Conservation (phyloP, 2,329 filamentous ascomycete species). For the Samsoniella hepiali region DNA sequence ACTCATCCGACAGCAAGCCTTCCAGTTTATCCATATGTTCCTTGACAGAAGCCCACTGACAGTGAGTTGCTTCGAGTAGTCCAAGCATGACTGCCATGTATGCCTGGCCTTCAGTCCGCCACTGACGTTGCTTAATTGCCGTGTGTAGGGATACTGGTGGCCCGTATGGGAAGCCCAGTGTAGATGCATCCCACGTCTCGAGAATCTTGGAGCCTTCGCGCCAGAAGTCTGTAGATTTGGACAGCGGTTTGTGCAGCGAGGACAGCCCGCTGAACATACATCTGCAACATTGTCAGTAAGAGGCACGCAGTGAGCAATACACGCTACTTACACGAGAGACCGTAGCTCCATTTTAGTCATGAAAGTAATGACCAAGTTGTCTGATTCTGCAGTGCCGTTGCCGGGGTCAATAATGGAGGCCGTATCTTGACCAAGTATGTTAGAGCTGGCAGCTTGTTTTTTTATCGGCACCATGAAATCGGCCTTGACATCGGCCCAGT, state of each 20-base stretch:
- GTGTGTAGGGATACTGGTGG: constrained; percentile 52
- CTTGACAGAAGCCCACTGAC: constrained; percentile 65
- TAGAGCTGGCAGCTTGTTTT: constrained; percentile 44
- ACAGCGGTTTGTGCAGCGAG: constrained; percentile 37
- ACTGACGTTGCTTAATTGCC: constrained; percentile 57
- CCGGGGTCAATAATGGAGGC: constrained; percentile 51
- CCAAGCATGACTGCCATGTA: constrained; percentile 70
- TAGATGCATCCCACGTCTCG: constrained; percentile 42
- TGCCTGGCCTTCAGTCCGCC: constrained; percentile 63
- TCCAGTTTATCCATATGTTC: constrained; percentile 54
- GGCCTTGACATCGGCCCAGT: constrained; percentile 46
- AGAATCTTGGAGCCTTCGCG: constrained; percentile 43
- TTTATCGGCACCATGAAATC: constrained; percentile 56
- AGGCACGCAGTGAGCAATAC: not conserved
- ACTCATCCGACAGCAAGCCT: constrained; percentile 38
- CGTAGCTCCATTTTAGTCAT: constrained; percentile 59
- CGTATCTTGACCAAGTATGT: constrained; percentile 57
- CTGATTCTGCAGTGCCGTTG: constrained; percentile 41
- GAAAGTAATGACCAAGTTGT: constrained; percentile 58
- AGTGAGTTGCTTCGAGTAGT: constrained; percentile 66
- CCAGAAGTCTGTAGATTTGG: constrained; percentile 38
- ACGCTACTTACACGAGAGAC: constrained; percentile 38
- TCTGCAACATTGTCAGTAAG: not conserved
- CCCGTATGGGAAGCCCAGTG: constrained; percentile 36
- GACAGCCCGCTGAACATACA: constrained; percentile 55